Evolutionary conservation across 2,329 filamentous ascomycete species (phyloP), one percentile per base, ranked within the genome.

Genomic region (Laburnicola sp.): DNA sequence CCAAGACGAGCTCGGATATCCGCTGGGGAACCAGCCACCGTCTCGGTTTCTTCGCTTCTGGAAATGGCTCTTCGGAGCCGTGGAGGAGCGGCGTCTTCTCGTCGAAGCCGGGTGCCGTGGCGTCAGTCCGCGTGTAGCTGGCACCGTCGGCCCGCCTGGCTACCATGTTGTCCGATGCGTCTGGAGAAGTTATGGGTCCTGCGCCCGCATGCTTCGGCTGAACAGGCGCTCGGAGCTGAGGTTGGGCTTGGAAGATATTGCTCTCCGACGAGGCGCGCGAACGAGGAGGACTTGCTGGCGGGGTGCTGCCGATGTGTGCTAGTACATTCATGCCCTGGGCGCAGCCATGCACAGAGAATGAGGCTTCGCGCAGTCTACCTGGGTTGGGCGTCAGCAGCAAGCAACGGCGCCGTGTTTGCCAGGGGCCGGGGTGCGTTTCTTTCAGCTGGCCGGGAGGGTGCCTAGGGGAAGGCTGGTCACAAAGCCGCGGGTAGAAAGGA

Each of bases 301-400:
- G 78, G 58, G 81, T 80, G 69, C 78, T 79, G 69, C 83, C 82
- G 69, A 86, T 83, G 72, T 89, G 86, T 69, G 91, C 94, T 74
- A 97, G 85, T 74, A 96, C 90, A 78, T 97, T 97, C 93, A 97
- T 97, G 77, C 82, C 89, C 80, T 75, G 74, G 70, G 66, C 62
- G 60, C 68, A 71, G 77, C 75, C 78, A 80, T 80, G 70, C 71
- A 63, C 54, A 31, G 32, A 31, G 32, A 23, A 22, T 32, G 32
- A 45, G 26, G 31, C 10, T 21, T 22, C 26, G 42, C 3, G 23
- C 42, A 11, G 23, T 36, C 31, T 36, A 32, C 11, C 23, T 10
- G 8, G 6, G 2, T 27, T 11, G 9, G 38, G 34, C 31, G 45
- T 22, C 27, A 5, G 48, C 22, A 22, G 37, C 36, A 32, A 46